phyloP scores from a whole-genome alignment of 768 basidiomycete genomes.

The Suillus subalutaceus region DNA sequence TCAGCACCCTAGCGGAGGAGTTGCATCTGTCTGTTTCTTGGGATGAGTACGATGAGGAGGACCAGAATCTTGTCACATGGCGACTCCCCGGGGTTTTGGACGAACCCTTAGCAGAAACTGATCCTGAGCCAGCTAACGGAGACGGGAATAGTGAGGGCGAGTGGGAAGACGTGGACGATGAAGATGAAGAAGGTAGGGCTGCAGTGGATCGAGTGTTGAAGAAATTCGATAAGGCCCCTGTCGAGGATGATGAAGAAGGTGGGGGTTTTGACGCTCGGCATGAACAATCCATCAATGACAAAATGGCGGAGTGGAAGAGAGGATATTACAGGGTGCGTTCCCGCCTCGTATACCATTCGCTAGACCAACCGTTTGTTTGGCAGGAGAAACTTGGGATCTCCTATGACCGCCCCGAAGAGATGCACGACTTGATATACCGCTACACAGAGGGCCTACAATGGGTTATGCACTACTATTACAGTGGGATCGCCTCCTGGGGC shows the following conservation, averaged over 20 bases:
- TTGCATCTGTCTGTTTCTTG: constrained; percentile 81
- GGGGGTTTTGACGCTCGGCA: constrained; percentile 80
- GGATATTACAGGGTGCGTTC: constrained; percentile 79
- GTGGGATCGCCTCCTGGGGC: constrained; percentile 95
- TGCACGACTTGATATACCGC: constrained; percentile 71
- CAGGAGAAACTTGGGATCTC: constrained; percentile 89
- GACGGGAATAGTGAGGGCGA: constrained; percentile 58
- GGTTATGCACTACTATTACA: constrained; percentile 99
- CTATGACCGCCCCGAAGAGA: constrained; percentile 65
- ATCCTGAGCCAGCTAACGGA: constrained; percentile 40
- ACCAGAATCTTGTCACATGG: constrained; percentile 75
- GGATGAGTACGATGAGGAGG: constrained; percentile 91
- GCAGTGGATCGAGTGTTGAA: constrained; percentile 83
- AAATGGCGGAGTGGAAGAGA: constrained; percentile 93
- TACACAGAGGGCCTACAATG: constrained; percentile 97
- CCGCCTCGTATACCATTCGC: constrained; percentile 12
- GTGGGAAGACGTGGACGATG: constrained; percentile 50
- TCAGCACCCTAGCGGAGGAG: constrained; percentile 73
- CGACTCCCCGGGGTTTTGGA: constrained; percentile 53
- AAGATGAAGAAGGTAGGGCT: constrained; percentile 68
- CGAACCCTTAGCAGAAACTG: constrained; percentile 35
- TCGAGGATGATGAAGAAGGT: constrained; percentile 69
- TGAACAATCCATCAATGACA: constrained; percentile 71
- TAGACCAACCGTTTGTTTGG: constrained; percentile 9
- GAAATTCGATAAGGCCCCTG: constrained; percentile 87